phyloP scores from a whole-genome alignment of 805 yeast genomes.

The Alloascoidea africana region DNA sequence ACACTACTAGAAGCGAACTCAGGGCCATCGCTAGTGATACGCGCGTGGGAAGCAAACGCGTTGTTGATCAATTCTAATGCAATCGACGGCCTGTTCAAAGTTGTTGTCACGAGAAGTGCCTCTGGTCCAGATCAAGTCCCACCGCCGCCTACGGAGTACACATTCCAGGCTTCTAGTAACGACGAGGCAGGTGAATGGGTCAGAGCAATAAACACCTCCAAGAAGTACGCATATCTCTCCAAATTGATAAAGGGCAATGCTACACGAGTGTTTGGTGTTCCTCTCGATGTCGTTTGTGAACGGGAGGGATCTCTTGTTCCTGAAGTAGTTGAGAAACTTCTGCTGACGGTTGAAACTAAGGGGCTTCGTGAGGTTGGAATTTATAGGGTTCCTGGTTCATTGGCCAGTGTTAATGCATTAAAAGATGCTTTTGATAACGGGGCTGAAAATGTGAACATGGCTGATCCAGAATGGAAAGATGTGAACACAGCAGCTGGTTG shows the following conservation, averaged over 20 bases:
- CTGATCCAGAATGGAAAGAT: conserved; percentile 53
- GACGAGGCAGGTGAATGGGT: conserved; percentile 68
- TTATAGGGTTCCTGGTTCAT: conserved; percentile 60
- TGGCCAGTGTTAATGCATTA: conserved; percentile 37
- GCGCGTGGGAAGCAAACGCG: neutral
- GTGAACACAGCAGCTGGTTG: conserved; percentile 81
- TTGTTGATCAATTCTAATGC: neutral
- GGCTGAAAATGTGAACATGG: conserved; percentile 23
- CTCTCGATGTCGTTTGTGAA: conserved; percentile 59
- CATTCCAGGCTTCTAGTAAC: conserved; percentile 49
- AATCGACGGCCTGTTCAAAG: neutral
- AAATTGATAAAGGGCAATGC: conserved; percentile 2
- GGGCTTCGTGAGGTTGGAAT: conserved; percentile 87
- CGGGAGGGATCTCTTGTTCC: conserved; percentile 57
- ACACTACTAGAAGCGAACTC: too few species aligned
- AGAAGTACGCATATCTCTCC: conserved; percentile 15
- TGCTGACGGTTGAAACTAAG: conserved; percentile 67
- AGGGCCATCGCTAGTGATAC: too few species aligned
- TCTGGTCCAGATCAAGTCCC: too few species aligned
- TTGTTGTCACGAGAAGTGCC: neutral
- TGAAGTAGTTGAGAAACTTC: conserved; percentile 42
- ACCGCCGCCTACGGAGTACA: too few species aligned
- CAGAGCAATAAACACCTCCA: conserved; percentile 13
- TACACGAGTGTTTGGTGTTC: conserved; percentile 71
- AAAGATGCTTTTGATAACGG: conserved; percentile 41